Base-by-base conservation (phyloP, 176 grass and related monocot genomes). In the Lolium rigidum region DNA sequence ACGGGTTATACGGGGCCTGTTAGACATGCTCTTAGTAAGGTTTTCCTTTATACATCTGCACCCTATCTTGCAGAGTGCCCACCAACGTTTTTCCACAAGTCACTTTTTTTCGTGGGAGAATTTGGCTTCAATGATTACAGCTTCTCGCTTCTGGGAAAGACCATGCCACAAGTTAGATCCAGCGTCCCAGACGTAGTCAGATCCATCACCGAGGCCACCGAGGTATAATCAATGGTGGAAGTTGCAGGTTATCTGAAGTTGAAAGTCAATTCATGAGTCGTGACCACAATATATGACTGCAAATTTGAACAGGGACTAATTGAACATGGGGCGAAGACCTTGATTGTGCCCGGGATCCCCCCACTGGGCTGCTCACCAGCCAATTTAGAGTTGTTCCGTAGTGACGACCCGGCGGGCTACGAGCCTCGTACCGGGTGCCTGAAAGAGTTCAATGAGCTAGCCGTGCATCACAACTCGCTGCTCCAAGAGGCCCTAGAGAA, bases 291-390 rank as follows among this genome's bases (percentile, higher is more conserved):
- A 7, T 47, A 10, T 24, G 11, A 24, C 5, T 59, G 0, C n/a
- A 3, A 6, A 5, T 20, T 43, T 43, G 47, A 22, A 72, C 75
- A 97, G 94, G 56, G 50, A 6, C 24, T 97, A 58, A 88, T 94
- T 76, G 41, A 79, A 52, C 62, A 92, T 0, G 91, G 94, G 0
- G 91, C 87, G 6, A 86, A 60, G 48, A 85, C 83, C 0, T 13
- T 97, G 74, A 80, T 90, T 0, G 70, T 97, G 1, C 87, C 94
- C 2, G 94, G 91, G 59, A 87, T 88, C 61, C 82, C 91, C 13
- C 94, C 94, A 24, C 20, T 82, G 5, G 91, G 94, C 7, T 97
- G 94, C 70, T 5, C 62, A 0, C 87, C 91, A 10, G 8, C 37
- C 9, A 84, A 66, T 60, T 14, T 97, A 4, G 70, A 57, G 8